Conservation (phyloP, 176 grass and related monocot species). For the Thalia dealbata region DNA sequence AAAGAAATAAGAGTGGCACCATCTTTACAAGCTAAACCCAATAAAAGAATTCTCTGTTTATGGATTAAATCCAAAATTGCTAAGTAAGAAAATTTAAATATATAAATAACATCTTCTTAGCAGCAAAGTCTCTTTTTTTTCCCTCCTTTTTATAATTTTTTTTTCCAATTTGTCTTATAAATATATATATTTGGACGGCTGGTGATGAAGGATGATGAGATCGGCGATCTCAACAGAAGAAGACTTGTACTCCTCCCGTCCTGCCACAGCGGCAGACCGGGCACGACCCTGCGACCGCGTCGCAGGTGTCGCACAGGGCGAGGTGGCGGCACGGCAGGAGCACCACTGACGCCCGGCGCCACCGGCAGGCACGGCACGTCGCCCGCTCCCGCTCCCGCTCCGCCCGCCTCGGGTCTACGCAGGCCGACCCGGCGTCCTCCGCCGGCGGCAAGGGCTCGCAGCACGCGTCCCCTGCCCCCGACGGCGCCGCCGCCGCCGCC, state of each 20-base stretch:
- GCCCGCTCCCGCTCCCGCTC: conserved; percentile 10
- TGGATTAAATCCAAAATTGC: too few relatives aligned
- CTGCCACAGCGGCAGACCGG: conserved; percentile 66
- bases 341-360: conserved; percentile 40
- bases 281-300: conserved; percentile 42
- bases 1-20: too few relatives aligned
- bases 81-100: background rate
- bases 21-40: too few relatives aligned
- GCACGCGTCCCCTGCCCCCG: conserved; percentile 1
- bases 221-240: conserved; percentile 36
- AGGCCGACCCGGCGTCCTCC: conserved; percentile 27
- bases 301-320: conserved; percentile 59
- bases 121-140: background rate
- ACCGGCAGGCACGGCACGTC: conserved; percentile 39
- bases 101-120: too few relatives aligned
- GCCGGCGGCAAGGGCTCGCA: conserved; percentile 16
- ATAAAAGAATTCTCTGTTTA: too few relatives aligned
- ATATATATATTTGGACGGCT: background rate
- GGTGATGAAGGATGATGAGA: background rate
- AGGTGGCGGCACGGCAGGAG: conserved; percentile 78
- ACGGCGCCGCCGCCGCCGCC: conserved; percentile 20
- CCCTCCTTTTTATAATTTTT: background rate
- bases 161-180: background rate
- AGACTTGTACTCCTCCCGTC: conserved; percentile 64
- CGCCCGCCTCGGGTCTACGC: conserved; percentile 41